Evolutionary conservation across 139 green algal species (phyloP), one percentile per base, ranked within the genome.

Genomic region (Volvox reticuliferus): DNA sequence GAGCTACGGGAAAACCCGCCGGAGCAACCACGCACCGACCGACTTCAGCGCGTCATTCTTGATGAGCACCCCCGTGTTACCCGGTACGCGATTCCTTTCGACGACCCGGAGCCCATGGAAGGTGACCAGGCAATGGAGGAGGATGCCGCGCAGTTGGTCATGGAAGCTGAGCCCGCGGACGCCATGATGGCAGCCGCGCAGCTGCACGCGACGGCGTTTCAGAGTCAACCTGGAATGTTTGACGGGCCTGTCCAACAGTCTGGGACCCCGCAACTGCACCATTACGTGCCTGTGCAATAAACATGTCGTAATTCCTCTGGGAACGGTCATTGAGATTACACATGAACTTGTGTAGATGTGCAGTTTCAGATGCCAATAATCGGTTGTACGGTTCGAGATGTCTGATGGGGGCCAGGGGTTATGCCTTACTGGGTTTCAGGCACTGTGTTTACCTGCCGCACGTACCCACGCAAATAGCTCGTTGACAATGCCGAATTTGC

Each of bases 11-110:
- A 99, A 61, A 96, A 97, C 55, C 97, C 97, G 13, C 98, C 98
- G 18, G 90, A 95, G 24, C 75, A 76, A n/a, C 96, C 96, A 0
- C 36, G 90, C 17, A 88, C 99, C 1, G 95, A 98, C 84, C 95
- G 94, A 89, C 89, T 98, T 63, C 67, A 91, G 62, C 95, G 98
- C 18, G 96, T 92, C 91, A 98, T 99, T 37, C 91, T 99, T 24
- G 96, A 96, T 1, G 98, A 99, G 87, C 98, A 99, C 94, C 98
- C 98, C 16, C 93, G 98, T 26, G 97, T 99, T 1, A 99, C 97
- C 13, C 97, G 97, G 67, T 99, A 98, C 85, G 61, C 76, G 0
- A 79, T 91, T 20, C 61, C 87, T 32, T 91, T 91, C 35, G 87
- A 91, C 35, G 87, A 86, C 22, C 76, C 87, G 16, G 68, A 90